phyloP scores from a whole-genome alignment of 306 rosid species.

The Cucumis hystrix region DNA sequence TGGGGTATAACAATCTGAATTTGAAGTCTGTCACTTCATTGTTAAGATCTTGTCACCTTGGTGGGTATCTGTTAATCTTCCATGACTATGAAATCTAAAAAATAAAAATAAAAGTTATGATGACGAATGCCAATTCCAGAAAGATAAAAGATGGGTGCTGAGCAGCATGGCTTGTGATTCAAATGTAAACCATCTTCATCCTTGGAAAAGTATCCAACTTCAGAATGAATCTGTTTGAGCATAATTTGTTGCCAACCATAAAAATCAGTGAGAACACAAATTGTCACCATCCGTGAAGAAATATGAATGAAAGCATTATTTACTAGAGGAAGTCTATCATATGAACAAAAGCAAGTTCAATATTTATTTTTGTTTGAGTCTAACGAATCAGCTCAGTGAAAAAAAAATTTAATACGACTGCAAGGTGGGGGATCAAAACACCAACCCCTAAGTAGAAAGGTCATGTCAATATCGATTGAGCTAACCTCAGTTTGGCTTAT shows the following conservation, averaged over 20 bases:
- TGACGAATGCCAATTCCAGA: slow-evolving; percentile 26
- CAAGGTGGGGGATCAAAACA: too few relatives aligned
- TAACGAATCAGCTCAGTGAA: background rate
- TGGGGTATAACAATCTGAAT: slow-evolving; percentile 8
- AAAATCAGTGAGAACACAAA: background rate
- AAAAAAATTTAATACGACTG: too few relatives aligned
- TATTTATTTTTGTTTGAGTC: background rate
- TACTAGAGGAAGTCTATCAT: background rate
- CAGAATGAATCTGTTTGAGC: slow-evolving; percentile 3
- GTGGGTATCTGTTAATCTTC: background rate
- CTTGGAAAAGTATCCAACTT: slow-evolving; percentile 24
- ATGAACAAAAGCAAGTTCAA: background rate
- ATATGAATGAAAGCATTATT: background rate
- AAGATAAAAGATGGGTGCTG: slow-evolving; percentile 19
- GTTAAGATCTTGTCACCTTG: background rate
- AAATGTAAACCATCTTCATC: slow-evolving; percentile 25
- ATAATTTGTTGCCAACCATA: background rate
- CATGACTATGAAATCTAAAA: background rate
- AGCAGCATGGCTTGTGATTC: slow-evolving; percentile 10
- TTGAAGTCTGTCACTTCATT: background rate
- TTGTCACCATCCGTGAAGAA: background rate
- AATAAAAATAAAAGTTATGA: slow-evolving; percentile 4
- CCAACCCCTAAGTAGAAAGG: too few relatives aligned
- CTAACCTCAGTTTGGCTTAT: too few relatives aligned
- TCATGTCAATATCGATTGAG: too few relatives aligned